Percentiles rank a stretch among this genome's conserved stretches.
Conservation (phyloP, 768 basidiomycete species). For the Mycena kentingensis region DNA sequence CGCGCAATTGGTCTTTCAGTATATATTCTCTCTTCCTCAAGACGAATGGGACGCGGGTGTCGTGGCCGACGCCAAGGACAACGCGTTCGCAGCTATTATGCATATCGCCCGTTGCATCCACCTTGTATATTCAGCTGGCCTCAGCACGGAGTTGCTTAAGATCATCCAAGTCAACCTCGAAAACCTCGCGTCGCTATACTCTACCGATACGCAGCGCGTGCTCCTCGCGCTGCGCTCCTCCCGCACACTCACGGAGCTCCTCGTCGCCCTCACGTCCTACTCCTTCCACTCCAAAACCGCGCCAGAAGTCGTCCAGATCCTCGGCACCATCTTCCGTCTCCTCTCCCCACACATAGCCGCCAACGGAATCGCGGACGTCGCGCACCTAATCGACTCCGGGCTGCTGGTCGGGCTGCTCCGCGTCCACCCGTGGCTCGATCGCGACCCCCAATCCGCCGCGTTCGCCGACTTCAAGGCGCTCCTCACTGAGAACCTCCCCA, state of each 20-base stretch:
- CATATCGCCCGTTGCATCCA: conserved; percentile 1
- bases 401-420: conserved; percentile 7
- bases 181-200: conserved; percentile 1
- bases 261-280: not conserved
- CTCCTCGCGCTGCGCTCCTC: conserved; percentile 5
- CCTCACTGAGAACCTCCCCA: conserved; percentile 1
- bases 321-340: conserved; percentile 3
- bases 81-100: not conserved
- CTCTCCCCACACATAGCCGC: not conserved
- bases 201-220: not conserved
- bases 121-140: not conserved
- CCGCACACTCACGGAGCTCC: not conserved
- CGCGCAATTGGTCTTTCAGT: not conserved
- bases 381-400: conserved; percentile 4
- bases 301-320: not conserved
- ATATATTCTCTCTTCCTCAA: not conserved
- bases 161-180: not conserved
- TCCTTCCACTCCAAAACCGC: conserved; percentile 8
- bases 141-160: not conserved
- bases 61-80: not conserved
- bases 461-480: not conserved
- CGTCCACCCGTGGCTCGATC: conserved; percentile 6
- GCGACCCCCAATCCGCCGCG: not conserved
- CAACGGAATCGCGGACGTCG: not conserved
- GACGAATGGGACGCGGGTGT: not conserved